These are phyloP conservation scores for Sarcodon sp. DNA, from an alignment of 768 basidiomycete species.

Conservation along the genomic window DNA sequence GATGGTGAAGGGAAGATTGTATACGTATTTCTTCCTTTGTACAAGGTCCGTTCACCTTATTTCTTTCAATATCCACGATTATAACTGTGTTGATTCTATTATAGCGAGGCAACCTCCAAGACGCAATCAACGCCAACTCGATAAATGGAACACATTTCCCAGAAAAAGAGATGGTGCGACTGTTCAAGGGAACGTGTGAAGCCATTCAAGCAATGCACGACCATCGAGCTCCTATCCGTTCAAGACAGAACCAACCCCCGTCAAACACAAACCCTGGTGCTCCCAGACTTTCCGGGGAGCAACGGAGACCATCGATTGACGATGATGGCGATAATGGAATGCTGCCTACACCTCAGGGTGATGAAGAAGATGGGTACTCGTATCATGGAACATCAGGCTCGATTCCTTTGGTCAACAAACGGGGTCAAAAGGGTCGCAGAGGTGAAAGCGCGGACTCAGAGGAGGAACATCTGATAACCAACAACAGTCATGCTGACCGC, in stretches of 20 bases:
- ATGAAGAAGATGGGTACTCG: slow-evolving; percentile 63
- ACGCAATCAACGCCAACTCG: slow-evolving; percentile 79
- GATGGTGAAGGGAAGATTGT: slow-evolving; percentile 91
- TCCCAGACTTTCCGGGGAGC: slow-evolving; percentile 2
- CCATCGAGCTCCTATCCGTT: slow-evolving; percentile 47
- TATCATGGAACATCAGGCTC: slow-evolving; percentile 31
- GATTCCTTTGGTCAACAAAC: neutral
- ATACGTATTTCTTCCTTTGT: slow-evolving; percentile 90
- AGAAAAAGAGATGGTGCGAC: slow-evolving; percentile 76
- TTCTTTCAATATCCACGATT: neutral
- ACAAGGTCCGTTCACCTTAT: slow-evolving; percentile 43
- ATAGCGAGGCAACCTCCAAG: slow-evolving; percentile 89
- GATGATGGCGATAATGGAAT: slow-evolving; percentile 50
- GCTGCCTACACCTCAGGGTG: slow-evolving; percentile 66
- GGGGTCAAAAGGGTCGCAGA: neutral
- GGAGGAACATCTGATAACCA: neutral
- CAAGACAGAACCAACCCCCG: slow-evolving; percentile 7
- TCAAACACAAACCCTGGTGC: slow-evolving; percentile 1
- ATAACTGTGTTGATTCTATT: slow-evolving; percentile 5
- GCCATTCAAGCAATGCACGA: slow-evolving; percentile 93
- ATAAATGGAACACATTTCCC: slow-evolving; percentile 75
- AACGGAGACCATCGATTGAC: slow-evolving; percentile 13
- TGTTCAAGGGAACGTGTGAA: slow-evolving; percentile 91
- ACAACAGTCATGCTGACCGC: neutral
- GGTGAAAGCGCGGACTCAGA: neutral